These are phyloP conservation scores for Penicillium diatomitis DNA, from an alignment of 495 filamentous ascomycete species.

Conservation along the genomic window DNA sequence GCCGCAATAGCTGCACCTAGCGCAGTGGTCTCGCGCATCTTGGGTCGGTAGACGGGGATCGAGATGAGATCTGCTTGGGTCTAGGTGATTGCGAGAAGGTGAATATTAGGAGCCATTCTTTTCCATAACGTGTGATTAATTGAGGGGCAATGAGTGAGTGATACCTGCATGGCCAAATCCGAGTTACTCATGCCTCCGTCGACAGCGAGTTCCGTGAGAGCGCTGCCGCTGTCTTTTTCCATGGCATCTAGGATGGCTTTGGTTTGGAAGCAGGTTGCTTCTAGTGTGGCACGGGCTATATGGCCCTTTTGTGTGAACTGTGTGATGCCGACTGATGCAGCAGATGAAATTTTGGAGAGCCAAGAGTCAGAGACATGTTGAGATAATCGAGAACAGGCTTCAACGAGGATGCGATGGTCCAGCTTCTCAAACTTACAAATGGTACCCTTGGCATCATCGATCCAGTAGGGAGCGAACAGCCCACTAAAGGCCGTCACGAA, in stretches of 20 bases:
- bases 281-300: conserved; percentile 86
- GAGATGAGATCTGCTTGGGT: conserved; percentile 36
- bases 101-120: background rate
- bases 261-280: conserved; percentile 93
- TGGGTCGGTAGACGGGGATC: conserved; percentile 37
- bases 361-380: background rate
- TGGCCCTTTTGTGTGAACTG: conserved; percentile 86
- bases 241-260: conserved; percentile 92
- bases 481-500: conserved; percentile 97
- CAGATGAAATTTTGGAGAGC: background rate
- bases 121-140: too few relatives aligned
- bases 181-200: conserved; percentile 95
- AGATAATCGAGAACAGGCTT: background rate
- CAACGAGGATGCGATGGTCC: background rate
- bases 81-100: conserved; percentile 8
- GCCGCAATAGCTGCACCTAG: conserved; percentile 93
- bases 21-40: conserved; percentile 89
- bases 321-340: conserved; percentile 65
- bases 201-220: conserved; percentile 69
- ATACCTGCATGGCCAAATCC: conserved; percentile 80
- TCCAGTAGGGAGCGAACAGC: conserved; percentile 95
- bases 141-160: background rate
- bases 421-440: conserved; percentile 49
- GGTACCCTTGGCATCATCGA: conserved; percentile 90
- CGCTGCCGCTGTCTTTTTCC: conserved; percentile 83